Evolutionary conservation across 1,284 basidiomycete species (phyloP).

Genomic region (Cystobasidiaceae sp.): DNA sequence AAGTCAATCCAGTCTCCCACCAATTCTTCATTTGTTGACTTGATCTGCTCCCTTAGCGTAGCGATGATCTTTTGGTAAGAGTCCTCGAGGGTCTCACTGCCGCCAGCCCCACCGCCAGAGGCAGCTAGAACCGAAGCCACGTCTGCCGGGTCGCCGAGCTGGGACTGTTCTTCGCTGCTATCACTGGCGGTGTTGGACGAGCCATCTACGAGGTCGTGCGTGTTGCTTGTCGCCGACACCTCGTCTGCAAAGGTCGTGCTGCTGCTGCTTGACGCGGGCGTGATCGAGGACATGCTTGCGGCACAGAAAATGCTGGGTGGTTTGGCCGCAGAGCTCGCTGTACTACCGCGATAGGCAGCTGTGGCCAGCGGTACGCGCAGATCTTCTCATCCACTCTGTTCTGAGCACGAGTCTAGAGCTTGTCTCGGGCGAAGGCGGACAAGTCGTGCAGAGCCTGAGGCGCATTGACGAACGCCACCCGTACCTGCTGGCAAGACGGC

Average conservation of each 20-base stretch:
- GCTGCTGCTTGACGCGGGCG: neutral
- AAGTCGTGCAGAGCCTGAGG: neutral
- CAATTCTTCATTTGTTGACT: slow-evolving; percentile 16
- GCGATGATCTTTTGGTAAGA: slow-evolving; percentile 19
- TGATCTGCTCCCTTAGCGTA: slow-evolving; percentile 9
- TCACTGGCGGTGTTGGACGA: too few relatives aligned
- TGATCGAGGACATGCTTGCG: slow-evolving; percentile 4
- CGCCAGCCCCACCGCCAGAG: neutral
- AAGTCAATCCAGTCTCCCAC: too few relatives aligned
- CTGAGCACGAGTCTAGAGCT: neutral
- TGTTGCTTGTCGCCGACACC: too few relatives aligned
- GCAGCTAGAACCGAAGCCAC: neutral
- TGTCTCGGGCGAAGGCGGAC: neutral
- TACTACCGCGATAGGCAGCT: slow-evolving; percentile 13
- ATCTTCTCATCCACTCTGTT: slow-evolving; percentile 5
- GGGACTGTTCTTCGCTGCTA: too few relatives aligned
- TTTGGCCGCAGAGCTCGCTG: neutral
- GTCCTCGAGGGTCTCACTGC: neutral
- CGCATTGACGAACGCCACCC: too few relatives aligned
- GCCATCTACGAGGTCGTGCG: too few relatives aligned
- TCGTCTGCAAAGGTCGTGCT: too few relatives aligned
- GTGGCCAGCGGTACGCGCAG: neutral
- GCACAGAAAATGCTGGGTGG: neutral
- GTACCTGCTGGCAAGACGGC: too few relatives aligned
- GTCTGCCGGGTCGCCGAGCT: too few relatives aligned